Evolutionary conservation across 495 filamentous ascomycete genomes (phyloP).

Genomic region (Hypoxylon subgilvum): DNA sequence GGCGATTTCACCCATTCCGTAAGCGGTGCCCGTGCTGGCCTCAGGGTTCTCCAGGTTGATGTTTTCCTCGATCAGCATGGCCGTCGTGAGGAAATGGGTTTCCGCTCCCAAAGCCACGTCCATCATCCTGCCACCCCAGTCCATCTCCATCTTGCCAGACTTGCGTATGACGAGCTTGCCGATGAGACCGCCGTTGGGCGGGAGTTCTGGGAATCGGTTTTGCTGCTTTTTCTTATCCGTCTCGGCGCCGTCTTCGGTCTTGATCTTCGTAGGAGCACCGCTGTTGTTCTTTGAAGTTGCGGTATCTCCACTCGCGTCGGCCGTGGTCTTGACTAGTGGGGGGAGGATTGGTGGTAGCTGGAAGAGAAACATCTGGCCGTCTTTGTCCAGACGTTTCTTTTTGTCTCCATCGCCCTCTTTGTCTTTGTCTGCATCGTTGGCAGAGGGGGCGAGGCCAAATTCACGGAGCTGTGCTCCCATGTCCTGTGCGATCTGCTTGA

Average conservation of each 20-base stretch:
- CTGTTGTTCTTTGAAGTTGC: conserved; percentile 43
- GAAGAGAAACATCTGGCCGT: conserved; percentile 66
- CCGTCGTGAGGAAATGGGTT: conserved; percentile 52
- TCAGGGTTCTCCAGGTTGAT: conserved; percentile 49
- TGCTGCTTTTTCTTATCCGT: conserved; percentile 11
- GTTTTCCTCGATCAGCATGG: conserved; percentile 53
- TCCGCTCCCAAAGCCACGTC: conserved; percentile 51
- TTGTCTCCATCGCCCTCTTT: conserved; percentile 24
- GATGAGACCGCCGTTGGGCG: conserved; percentile 54
- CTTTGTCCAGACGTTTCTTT: conserved; percentile 37
- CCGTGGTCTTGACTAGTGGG: conserved; percentile 49
- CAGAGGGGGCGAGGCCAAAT: conserved; percentile 33
- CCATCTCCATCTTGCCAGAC: conserved; percentile 64
- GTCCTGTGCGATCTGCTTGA: conserved; percentile 39
- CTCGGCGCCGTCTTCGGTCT: conserved; percentile 38
- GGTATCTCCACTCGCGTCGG: conserved; percentile 34
- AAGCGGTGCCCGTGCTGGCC: conserved; percentile 51
- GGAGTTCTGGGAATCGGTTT: conserved; percentile 38
- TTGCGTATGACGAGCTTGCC: conserved; percentile 66
- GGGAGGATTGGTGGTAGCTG: conserved; percentile 69
- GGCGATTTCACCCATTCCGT: conserved; percentile 63
- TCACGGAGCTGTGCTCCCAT: conserved; percentile 42
- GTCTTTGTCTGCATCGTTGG: conserved; percentile 24
- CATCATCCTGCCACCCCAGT: conserved; percentile 64
- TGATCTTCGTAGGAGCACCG: conserved; percentile 30